Percentiles rank a stretch among this genome's conserved stretches.
These are phyloP conservation scores for Echeveria elegans DNA, from an alignment of 164 flowering plant genomes.

Conservation along the genomic window DNA sequence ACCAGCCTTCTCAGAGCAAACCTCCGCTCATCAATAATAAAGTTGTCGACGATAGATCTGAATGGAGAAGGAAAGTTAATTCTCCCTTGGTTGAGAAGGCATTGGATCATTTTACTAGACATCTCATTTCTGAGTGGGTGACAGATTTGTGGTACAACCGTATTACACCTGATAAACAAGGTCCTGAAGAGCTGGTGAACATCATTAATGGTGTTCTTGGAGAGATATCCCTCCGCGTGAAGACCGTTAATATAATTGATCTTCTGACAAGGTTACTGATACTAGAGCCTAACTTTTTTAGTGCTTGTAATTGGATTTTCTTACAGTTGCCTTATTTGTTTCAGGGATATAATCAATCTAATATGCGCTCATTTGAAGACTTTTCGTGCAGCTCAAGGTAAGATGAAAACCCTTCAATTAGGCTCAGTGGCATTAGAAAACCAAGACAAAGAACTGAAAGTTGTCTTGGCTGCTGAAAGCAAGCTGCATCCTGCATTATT, in stretches of 20 bases:
- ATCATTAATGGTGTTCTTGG: slow-evolving; percentile 77
- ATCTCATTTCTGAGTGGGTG: slow-evolving; percentile 86
- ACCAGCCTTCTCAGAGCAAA: slow-evolving; percentile 32
- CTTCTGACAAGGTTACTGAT: slow-evolving; percentile 70
- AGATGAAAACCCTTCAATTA: slow-evolving; percentile 42
- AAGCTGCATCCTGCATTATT: slow-evolving; percentile 92
- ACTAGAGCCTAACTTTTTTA: background rate
- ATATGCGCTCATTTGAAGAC: slow-evolving; percentile 69
- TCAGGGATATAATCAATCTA: slow-evolving; percentile 77
- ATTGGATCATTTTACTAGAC: slow-evolving; percentile 76
- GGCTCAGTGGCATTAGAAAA: slow-evolving; percentile 36
- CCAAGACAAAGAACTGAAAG: slow-evolving; percentile 53
- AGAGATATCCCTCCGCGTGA: slow-evolving; percentile 70
- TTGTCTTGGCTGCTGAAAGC: slow-evolving; percentile 60
- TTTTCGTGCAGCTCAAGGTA: slow-evolving; percentile 56
- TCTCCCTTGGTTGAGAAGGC: slow-evolving; percentile 94
- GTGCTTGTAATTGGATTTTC: slow-evolving; percentile 9
- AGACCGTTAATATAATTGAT: slow-evolving; percentile 81
- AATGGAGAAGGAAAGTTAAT: slow-evolving; percentile 81
- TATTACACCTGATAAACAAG: slow-evolving; percentile 81
- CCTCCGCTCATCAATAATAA: slow-evolving; percentile 25
- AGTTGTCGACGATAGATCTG: slow-evolving; percentile 26
- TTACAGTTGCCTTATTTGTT: slow-evolving; percentile 12
- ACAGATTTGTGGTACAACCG: slow-evolving; percentile 93
- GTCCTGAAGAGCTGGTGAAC: slow-evolving; percentile 85